Percentiles rank a stretch among this genome's conserved stretches.
phyloP scores from a whole-genome alignment of 2,329 filamentous ascomycete genomes.

The Diaporthe caulivora region DNA sequence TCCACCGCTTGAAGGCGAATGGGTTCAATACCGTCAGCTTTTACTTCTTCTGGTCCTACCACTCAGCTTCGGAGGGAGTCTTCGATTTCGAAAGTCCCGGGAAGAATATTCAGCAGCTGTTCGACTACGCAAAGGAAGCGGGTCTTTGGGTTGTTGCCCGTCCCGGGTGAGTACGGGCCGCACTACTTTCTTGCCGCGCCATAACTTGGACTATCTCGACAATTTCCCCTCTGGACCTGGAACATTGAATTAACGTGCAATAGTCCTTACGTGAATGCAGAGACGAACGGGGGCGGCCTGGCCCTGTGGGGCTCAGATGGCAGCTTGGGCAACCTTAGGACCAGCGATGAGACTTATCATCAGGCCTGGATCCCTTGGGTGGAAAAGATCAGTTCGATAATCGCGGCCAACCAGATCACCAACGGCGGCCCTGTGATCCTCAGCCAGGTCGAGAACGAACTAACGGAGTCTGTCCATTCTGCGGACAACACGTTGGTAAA shows the following conservation, averaged over 20 bases:
- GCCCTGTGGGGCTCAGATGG: constrained; percentile 59
- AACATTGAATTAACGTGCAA: background rate
- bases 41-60: constrained; percentile 65
- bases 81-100: constrained; percentile 64
- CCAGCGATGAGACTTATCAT: constrained; percentile 56
- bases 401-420: constrained; percentile 65
- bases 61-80: constrained; percentile 55
- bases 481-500: constrained; percentile 59
- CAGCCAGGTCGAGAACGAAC: constrained; percentile 66
- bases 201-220: background rate
- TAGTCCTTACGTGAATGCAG: constrained; percentile 49
- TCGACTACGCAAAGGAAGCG: constrained; percentile 63
- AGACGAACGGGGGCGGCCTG: constrained; percentile 60
- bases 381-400: constrained; percentile 59
- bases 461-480: constrained; percentile 57
- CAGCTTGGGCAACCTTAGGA: constrained; percentile 55
- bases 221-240: no score
- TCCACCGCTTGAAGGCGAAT: constrained; percentile 65
- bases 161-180: constrained; percentile 60
- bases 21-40: constrained; percentile 64
- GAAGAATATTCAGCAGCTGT: constrained; percentile 63
- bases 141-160: constrained; percentile 64
- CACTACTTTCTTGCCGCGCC: constrained; percentile 47
- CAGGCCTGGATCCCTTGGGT: constrained; percentile 62
- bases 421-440: constrained; percentile 65